These are phyloP conservation scores for Solanum dulcamara DNA, from an alignment of 257 asterid species.

Conservation along the genomic window DNA sequence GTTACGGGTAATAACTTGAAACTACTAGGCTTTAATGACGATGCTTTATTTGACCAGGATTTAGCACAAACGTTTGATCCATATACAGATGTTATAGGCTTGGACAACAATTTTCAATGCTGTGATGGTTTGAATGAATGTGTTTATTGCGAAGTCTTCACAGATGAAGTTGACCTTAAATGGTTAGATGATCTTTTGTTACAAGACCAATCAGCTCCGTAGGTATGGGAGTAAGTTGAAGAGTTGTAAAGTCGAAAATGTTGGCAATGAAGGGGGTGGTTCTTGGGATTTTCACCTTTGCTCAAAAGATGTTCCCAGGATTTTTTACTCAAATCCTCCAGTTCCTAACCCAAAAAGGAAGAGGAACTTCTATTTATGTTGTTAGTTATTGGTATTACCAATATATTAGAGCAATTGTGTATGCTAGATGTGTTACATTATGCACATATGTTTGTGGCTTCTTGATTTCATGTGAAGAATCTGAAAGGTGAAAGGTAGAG, in stretches of 20 bases:
- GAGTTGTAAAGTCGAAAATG: neutral
- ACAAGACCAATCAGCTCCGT: neutral
- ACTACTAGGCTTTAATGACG: constrained; percentile 11
- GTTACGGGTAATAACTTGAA: constrained; percentile 5
- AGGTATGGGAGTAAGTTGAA: neutral
- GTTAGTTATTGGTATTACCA: neutral
- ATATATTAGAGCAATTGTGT: neutral
- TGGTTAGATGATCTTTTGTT: constrained; percentile 2
- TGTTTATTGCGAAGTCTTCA: neutral
- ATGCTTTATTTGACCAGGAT: neutral
- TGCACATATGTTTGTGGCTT: neutral
- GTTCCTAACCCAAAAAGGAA: neutral
- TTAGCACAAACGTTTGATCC: neutral
- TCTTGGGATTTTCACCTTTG: neutral
- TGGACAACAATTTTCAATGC: neutral
- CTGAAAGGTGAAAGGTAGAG: neutral
- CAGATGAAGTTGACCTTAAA: neutral
- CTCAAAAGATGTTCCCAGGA: neutral
- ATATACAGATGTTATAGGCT: neutral
- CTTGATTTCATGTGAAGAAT: neutral
- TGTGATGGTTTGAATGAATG: neutral
- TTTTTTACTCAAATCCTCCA: neutral
- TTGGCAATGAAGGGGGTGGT: neutral
- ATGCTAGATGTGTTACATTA: neutral
- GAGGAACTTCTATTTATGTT: neutral